A percentile compares a stretch with the other conserved stretches of the same genome.
Conservation (phyloP, 2,329 filamentous ascomycete genomes). For the Fusarium sp. region DNA sequence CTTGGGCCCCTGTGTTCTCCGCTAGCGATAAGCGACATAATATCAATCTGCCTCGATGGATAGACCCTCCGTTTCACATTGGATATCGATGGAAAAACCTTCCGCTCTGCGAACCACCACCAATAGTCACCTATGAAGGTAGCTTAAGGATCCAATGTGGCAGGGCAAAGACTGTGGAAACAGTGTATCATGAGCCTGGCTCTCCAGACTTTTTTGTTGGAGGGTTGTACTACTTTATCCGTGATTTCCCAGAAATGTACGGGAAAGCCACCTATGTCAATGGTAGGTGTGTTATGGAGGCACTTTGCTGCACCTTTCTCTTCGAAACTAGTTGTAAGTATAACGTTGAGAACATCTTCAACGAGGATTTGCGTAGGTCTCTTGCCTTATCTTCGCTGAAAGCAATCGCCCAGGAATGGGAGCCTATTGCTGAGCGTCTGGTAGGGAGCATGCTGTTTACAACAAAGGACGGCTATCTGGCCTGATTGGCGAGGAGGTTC, state of each 20-base stretch:
- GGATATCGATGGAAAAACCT: no score
- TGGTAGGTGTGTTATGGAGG: not conserved
- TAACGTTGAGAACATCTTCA: no score
- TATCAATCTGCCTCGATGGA: no score
- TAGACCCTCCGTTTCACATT: no score
- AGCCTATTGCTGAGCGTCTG: rapidly evolving
- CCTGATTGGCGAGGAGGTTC: rapidly evolving
- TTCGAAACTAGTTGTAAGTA: no score
- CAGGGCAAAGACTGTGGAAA: not conserved
- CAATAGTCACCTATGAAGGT: rapidly evolving
- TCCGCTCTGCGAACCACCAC: no score
- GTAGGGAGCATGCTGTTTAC: not conserved
- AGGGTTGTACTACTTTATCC: not conserved
- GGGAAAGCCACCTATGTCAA: not conserved
- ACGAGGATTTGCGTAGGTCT: no score
- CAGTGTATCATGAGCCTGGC: not conserved
- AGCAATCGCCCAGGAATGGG: not conserved
- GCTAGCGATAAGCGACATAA: not conserved
- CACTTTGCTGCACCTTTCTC: not conserved
- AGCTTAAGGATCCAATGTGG: not conserved
- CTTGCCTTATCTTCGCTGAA: no score
- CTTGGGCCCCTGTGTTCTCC: not conserved
- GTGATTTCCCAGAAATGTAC: not conserved
- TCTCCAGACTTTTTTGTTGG: rapidly evolving
- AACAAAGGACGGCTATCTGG: not conserved